Evolutionary conservation across 2,329 filamentous ascomycete genomes (phyloP), one percentile per base, ranked within the genome.

Genomic region (Aspergillus sp.): DNA sequence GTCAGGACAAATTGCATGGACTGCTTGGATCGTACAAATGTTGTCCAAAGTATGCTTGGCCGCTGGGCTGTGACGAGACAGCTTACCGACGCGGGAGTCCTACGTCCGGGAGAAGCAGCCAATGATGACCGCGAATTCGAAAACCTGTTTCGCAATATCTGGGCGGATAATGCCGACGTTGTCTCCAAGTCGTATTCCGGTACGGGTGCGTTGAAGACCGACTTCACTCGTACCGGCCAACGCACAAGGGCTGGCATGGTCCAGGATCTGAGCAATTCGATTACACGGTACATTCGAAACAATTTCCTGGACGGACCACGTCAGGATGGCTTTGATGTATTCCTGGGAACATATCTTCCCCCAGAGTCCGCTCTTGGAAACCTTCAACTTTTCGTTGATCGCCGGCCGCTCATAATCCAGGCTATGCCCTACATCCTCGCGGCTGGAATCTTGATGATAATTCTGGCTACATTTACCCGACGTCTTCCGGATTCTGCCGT

Each of bases 1-100:
- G 93, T 99, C 66, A 89, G 95, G 57, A 97, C 95, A 45, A 99
- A 99, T 77, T 99, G 95, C 81, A 99, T 99, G 95, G 95, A 99
- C 79, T 99, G 96, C 68, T 86, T 99, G 15, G 95, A 99, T 78
- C 91, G 95, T 57, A 99, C 95, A 57, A 99, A 99, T 71, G 93
- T 99, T 7, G 92, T 99, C 3, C 95, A 99, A 79, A 96, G 92
- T 76, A 97, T 98, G 91, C 87, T 99, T 61, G 95, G 91, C 9
- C 90, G 94, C 55, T 93, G 89, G 86, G 91, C 92, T 15, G 82
- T 99, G 46, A 93, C 93, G 64, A 89, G 93, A 66, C 95, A 97
- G 82, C 87, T 99, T 60, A 86, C 89, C 65, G 94, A 98, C 69
- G 81, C 92, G 3, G 93, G 93, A 41, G 81, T 97, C 55, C 85